Evolutionary conservation across 768 basidiomycete species (phyloP).

Genomic region (Zangia roseola): DNA sequence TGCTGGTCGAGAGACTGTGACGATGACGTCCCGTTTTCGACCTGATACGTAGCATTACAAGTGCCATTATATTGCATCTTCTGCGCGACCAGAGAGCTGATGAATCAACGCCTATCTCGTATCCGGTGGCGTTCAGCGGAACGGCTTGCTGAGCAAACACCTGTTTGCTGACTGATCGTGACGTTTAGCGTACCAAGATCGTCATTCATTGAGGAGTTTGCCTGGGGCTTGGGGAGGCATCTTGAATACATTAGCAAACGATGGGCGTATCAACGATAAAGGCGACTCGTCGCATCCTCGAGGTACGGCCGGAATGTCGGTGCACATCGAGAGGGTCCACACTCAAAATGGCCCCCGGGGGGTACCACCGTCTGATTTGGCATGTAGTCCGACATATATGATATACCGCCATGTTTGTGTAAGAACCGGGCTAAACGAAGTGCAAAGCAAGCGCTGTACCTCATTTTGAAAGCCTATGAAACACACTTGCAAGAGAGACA

Average conservation of each 20-base stretch:
- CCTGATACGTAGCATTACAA: constrained; percentile 34
- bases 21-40: background rate
- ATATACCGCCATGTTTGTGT: constrained; percentile 27
- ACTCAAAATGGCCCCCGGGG: constrained; percentile 45
- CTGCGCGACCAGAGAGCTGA: constrained; percentile 30
- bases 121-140: constrained; percentile 38
- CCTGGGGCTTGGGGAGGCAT: constrained; percentile 31
- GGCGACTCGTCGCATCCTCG: constrained; percentile 30
- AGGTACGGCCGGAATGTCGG: constrained; percentile 50
- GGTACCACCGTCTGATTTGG: constrained; percentile 38
- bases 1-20: constrained; percentile 33
- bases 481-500: too few species aligned
- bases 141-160: constrained; percentile 27
- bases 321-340: constrained; percentile 42
- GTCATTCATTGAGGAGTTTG: background rate
- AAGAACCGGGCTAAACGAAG: constrained; percentile 4
- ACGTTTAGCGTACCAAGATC: constrained; percentile 24
- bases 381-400: constrained; percentile 39
- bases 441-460: constrained; percentile 1
- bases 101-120: constrained; percentile 35
- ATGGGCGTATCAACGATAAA: constrained; percentile 41
- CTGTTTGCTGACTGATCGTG: constrained; percentile 30
- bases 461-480: constrained; percentile 27
- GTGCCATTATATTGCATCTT: constrained; percentile 30
- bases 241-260: constrained; percentile 34